Evolutionary conservation across 1,284 basidiomycete genomes (phyloP).

Genomic region (Marasmius tenuissimus): DNA sequence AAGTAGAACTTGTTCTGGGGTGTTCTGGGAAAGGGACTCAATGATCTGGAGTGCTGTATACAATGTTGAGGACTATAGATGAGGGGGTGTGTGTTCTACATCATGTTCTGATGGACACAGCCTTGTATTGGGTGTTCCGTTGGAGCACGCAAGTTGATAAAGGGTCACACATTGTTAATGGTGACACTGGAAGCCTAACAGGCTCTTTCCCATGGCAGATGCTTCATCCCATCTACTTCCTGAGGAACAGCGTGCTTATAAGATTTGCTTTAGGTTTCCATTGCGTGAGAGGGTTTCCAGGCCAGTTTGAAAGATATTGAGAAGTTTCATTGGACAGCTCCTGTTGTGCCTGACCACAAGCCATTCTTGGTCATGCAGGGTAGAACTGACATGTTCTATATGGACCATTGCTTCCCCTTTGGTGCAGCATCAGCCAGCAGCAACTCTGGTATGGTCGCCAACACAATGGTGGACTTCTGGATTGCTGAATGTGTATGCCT

Average conservation of each 20-base stretch:
- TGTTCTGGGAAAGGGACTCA: no score
- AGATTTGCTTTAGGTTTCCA: background rate
- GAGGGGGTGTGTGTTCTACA: no score
- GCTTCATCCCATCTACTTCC: no score
- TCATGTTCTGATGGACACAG: background rate
- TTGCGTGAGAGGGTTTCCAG: background rate
- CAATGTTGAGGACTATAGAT: no score
- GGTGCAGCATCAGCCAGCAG: slow-evolving; percentile 24
- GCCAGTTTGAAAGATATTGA: slow-evolving; percentile 1
- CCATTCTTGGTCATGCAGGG: slow-evolving; percentile 18
- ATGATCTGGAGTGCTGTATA: no score
- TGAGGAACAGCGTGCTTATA: no score
- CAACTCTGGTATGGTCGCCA: slow-evolving; percentile 29
- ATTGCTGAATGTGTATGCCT: slow-evolving; percentile 16
- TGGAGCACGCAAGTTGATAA: no score
- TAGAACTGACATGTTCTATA: slow-evolving; percentile 19
- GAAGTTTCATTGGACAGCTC: slow-evolving; percentile 20
- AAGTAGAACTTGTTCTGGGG: no score
- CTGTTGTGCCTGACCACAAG: slow-evolving; percentile 24
- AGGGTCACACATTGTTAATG: no score
- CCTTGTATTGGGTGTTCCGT: background rate
- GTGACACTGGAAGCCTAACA: no score
- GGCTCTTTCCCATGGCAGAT: no score
- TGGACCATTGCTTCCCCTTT: slow-evolving; percentile 28
- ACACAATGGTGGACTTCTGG: slow-evolving; percentile 28